Conservation (phyloP, 306 rosid species). For the Corylus heterophylla region DNA sequence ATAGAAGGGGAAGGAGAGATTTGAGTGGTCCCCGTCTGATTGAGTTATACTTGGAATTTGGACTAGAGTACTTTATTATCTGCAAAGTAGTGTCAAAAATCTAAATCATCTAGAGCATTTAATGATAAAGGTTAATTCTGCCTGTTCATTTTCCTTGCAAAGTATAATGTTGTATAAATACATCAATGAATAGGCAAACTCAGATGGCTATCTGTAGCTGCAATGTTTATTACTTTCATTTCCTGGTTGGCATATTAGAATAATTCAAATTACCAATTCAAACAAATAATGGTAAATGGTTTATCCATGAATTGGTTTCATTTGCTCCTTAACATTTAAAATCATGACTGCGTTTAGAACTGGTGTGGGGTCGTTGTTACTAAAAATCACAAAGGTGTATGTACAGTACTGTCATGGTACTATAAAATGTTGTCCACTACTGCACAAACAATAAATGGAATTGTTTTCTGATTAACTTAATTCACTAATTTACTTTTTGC, state of each 20-base stretch:
- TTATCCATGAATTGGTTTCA: neutral
- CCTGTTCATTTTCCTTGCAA: neutral
- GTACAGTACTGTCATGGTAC: neutral
- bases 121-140: neutral
- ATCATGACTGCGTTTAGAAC: neutral
- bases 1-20: no score
- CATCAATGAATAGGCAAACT: neutral
- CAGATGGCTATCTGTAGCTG: neutral
- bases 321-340: neutral
- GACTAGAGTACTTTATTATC: neutral
- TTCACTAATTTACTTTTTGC: constrained; percentile 14
- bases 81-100: neutral
- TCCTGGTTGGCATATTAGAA: neutral
- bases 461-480: neutral
- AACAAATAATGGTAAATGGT: no score
- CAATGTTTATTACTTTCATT: neutral
- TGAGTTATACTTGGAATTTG: neutral
- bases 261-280: neutral
- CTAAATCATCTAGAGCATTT: neutral
- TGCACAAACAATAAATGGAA: neutral
- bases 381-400: no score
- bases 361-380: no score
- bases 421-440: neutral
- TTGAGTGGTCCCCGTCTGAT: no score
- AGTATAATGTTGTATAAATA: neutral